These are phyloP conservation scores for Ophiobolus disseminans DNA, from an alignment of 2,329 filamentous ascomycete genomes.

Conservation along the genomic window DNA sequence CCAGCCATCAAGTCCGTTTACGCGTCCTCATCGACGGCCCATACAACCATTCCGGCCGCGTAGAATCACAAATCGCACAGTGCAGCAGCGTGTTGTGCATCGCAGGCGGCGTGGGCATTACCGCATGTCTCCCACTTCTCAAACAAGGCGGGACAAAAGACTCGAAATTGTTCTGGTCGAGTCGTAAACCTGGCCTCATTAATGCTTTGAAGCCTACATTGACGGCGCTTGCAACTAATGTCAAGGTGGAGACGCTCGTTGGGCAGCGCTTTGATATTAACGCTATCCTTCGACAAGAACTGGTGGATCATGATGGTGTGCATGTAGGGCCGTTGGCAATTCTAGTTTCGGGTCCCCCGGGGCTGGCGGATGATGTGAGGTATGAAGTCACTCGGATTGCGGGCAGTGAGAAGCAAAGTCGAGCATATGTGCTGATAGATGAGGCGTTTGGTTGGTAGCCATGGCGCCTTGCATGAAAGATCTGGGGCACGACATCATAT, in stretches of 20 bases:
- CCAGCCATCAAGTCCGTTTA: conserved; percentile 48
- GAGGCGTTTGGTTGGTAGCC: conserved; percentile 7
- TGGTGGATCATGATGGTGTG: conserved; percentile 21
- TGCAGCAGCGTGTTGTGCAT: conserved; percentile 50
- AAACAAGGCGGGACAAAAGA: background rate
- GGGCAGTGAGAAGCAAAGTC: background rate
- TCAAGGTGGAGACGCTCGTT: conserved; percentile 24
- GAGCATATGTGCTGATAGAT: conserved; percentile 5
- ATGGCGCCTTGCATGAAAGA: no score
- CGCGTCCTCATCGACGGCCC: conserved; percentile 6
- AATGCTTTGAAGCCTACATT: conserved; percentile 20
- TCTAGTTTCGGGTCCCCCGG: conserved; percentile 52
- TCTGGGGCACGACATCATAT: no score
- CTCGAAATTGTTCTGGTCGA: conserved; percentile 13
- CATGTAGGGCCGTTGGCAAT: conserved; percentile 43
- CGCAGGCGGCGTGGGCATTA: conserved; percentile 59
- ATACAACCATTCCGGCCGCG: conserved; percentile 4
- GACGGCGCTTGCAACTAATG: conserved; percentile 42
- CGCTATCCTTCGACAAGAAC: conserved; percentile 41
- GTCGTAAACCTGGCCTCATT: conserved; percentile 6
- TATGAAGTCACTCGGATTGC: conserved; percentile 30
- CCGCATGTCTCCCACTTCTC: conserved; percentile 50
- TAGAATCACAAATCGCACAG: conserved; percentile 36
- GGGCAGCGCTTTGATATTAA: conserved; percentile 46
- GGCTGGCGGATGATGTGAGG: conserved; percentile 52